These are phyloP conservation scores for Lactifluus pinguis DNA, from an alignment of 768 basidiomycete genomes.

Conservation along the genomic window DNA sequence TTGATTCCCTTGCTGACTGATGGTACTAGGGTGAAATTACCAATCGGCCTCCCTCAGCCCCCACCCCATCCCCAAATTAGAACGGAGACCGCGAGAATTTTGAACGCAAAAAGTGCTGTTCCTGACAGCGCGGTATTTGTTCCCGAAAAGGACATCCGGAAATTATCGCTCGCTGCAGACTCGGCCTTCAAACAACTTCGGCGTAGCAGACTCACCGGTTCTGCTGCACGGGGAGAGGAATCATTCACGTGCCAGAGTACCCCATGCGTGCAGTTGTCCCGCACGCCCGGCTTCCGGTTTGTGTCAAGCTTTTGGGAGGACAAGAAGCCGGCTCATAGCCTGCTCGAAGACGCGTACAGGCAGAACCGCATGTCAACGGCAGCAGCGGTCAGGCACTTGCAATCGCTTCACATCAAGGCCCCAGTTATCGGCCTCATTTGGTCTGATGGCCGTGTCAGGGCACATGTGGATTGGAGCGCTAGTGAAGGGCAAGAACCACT, in stretches of 20 bases:
- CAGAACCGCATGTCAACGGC: slow-evolving; percentile 52
- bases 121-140: slow-evolving; percentile 46
- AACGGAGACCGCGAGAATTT: slow-evolving; percentile 29
- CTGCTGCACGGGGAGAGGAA: slow-evolving; percentile 32
- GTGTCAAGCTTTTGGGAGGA: slow-evolving; percentile 50
- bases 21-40: slow-evolving; percentile 37
- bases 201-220: slow-evolving; percentile 29
- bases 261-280: slow-evolving; percentile 39
- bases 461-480: slow-evolving; percentile 49
- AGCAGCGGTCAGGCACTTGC: slow-evolving; percentile 40
- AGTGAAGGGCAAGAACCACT: background rate
- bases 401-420: slow-evolving; percentile 35
- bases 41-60: slow-evolving; percentile 41
- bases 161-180: slow-evolving; percentile 35
- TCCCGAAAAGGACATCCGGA: slow-evolving; percentile 29
- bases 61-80: slow-evolving; percentile 23
- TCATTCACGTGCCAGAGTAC: slow-evolving; percentile 47
- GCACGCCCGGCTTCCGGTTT: slow-evolving; percentile 42
- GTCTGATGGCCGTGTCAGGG: slow-evolving; percentile 42
- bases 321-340: slow-evolving; percentile 43
- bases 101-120: slow-evolving; percentile 38
- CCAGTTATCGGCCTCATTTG: slow-evolving; percentile 49
- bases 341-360: slow-evolving; percentile 45
- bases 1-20: slow-evolving; percentile 4
- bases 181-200: slow-evolving; percentile 43